phyloP scores from a whole-genome alignment of 1,284 basidiomycete genomes.

The Fomes fomentarius region DNA sequence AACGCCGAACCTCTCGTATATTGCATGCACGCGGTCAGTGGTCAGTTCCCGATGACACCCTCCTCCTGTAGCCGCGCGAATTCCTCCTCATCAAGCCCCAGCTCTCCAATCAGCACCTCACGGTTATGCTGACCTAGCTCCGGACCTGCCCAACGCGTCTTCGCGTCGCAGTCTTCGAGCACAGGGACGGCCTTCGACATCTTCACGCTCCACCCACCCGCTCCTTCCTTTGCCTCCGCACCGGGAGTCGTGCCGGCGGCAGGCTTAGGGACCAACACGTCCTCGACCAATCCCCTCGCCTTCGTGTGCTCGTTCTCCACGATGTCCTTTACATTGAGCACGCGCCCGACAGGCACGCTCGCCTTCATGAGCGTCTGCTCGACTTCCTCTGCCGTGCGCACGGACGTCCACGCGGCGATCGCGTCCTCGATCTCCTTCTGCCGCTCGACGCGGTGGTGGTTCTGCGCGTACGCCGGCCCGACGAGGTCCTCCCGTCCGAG shows the following conservation, averaged over 20 bases:
- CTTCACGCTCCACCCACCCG: slow-evolving; percentile 58
- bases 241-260: slow-evolving; percentile 8
- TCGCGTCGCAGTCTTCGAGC: slow-evolving; percentile 56
- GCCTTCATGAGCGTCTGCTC: slow-evolving; percentile 57
- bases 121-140: slow-evolving; percentile 66
- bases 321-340: slow-evolving; percentile 63
- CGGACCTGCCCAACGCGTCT: slow-evolving; percentile 69
- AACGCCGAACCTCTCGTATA: not conserved
- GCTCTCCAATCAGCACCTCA: slow-evolving; percentile 53
- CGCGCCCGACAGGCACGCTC: slow-evolving; percentile 64
- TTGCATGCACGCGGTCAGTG: not conserved
- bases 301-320: slow-evolving; percentile 57
- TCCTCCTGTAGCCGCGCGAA: slow-evolving; percentile 45
- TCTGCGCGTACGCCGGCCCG: slow-evolving; percentile 58
- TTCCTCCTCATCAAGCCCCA: slow-evolving; percentile 50
- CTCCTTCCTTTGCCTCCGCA: not conserved
- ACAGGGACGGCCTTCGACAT: slow-evolving; percentile 66
- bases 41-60: slow-evolving; percentile 47
- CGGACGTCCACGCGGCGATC: slow-evolving; percentile 62
- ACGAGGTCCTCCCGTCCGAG: slow-evolving; percentile 62
- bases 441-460: slow-evolving; percentile 60
- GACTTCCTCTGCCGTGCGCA: slow-evolving; percentile 60
- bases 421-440: slow-evolving; percentile 65
- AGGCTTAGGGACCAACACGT: slow-evolving; percentile 55
- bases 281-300: slow-evolving; percentile 59